phyloP scores from a whole-genome alignment of 2,329 filamentous ascomycete genomes.

The Hypoxylon sp. region DNA sequence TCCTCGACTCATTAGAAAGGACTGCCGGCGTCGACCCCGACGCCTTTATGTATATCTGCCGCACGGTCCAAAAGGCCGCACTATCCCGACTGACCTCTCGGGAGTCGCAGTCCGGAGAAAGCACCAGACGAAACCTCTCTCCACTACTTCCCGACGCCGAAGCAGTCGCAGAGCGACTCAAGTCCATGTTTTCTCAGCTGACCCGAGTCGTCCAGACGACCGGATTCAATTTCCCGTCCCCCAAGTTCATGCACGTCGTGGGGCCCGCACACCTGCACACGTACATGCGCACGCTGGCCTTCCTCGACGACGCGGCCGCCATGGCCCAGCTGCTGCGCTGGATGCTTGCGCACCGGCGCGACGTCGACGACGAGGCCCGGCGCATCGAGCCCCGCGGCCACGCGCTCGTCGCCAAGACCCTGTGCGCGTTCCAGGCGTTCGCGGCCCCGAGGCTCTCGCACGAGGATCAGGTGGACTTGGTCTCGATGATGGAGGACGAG shows the following conservation, averaged over 20 bases:
- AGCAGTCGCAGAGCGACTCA: conserved; percentile 19
- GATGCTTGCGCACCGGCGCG: conserved; percentile 62
- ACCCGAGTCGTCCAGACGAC: conserved; percentile 41
- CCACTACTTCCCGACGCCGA: conserved; percentile 30
- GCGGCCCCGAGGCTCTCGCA: conserved; percentile 57
- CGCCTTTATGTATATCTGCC: conserved; percentile 54
- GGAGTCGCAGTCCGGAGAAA: background rate
- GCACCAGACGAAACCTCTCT: conserved; percentile 5
- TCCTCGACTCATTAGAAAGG: conserved; percentile 48
- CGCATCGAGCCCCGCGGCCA: conserved; percentile 47
- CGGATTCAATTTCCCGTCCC: conserved; percentile 39
- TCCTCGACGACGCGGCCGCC: conserved; percentile 68
- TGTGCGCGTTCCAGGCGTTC: conserved; percentile 63
- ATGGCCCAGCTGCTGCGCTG: conserved; percentile 70
- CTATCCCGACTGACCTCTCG: conserved; percentile 35
- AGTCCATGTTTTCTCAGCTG: conserved; percentile 43
- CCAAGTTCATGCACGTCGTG: conserved; percentile 57
- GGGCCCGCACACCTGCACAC: conserved; percentile 63
- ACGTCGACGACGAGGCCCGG: conserved; percentile 52
- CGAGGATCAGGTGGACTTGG: conserved; percentile 39
- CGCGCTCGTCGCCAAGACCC: conserved; percentile 50
- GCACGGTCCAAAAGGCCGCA: conserved; percentile 50
- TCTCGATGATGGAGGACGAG: conserved; percentile 37
- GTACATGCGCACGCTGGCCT: conserved; percentile 73
- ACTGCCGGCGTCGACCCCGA: conserved; percentile 51